Evolutionary conservation across 495 filamentous ascomycete genomes (phyloP), one percentile per base, ranked within the genome.

Genomic region (Chaetomidium leptoderma): DNA sequence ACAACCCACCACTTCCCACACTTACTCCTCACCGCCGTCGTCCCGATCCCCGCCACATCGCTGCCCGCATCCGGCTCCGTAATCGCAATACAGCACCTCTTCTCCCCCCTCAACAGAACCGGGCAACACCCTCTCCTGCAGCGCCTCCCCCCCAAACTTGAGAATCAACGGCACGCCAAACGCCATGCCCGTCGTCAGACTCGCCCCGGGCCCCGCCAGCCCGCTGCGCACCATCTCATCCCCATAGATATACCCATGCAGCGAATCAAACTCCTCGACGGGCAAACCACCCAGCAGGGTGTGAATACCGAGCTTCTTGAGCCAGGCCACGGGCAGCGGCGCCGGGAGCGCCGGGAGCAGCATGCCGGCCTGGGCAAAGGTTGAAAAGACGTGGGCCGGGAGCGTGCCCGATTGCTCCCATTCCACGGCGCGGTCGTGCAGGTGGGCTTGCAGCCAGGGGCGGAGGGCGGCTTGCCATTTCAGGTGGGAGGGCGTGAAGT

Each of bases 191-290:
- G 83, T 82, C 6, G 83, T 89, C 9, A 90, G 64, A 7, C 80
- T 80, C 13, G 75, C 78, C 4, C 73, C 61, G 0, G 86, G 85
- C 0, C 86, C 85, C n/a, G 71, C 66, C 26, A 87, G 67, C 19
- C 87, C 87, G 4, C 78, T 83, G 9, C 87, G 79, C 26, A 74
- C 74, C 76, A 90, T 81, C 75, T 89, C 87, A 55, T 91, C 87
- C 13, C 60, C 63, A 59, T 84, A 89, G 43, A 91, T 89, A 51
- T 83, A 71, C 3, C 79, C 83, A 58, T 90, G 86, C 26, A 89
- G 69, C 60, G 87, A 87, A 62, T 89, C 87, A 71, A 84, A 90
- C 10, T 90, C 85, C 62, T 89, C 86, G 6, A 90, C 83, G 60
- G 82, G 83, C 23, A 89, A 75, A 6, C 69, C 76, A n/a, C 84